Percentiles rank a stretch among this genome's conserved stretches.
Conservation (phyloP, 768 basidiomycete genomes). For the Xerocomellus amylosporus region DNA sequence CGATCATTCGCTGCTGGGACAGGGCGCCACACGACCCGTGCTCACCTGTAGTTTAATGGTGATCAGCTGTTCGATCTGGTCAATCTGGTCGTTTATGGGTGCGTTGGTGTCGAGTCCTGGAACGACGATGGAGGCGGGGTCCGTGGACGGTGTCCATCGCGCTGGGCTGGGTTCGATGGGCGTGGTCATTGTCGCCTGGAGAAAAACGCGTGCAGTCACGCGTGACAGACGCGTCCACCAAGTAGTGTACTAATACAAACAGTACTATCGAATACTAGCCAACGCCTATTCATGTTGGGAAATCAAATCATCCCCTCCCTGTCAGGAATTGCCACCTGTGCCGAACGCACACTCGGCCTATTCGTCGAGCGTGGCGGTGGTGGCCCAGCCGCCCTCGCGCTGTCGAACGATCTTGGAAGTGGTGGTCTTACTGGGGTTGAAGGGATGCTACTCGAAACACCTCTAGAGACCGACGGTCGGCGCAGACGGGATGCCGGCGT, state of each 20-base stretch:
- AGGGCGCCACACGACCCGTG: neutral
- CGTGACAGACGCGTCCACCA: slow-evolving; percentile 21
- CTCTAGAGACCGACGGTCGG: slow-evolving; percentile 23
- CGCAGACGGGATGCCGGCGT: slow-evolving; percentile 28
- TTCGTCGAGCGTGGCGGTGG: slow-evolving; percentile 66
- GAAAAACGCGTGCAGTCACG: slow-evolving; percentile 19
- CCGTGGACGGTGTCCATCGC: slow-evolving; percentile 63
- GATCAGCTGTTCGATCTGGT: slow-evolving; percentile 94
- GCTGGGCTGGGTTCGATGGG: slow-evolving; percentile 59
- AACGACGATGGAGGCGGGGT: slow-evolving; percentile 62
- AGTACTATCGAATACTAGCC: neutral
- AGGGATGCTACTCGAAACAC: slow-evolving; percentile 28
- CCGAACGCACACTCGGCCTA: slow-evolving; percentile 58
- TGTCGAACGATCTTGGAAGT: slow-evolving; percentile 28
- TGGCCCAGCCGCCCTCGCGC: slow-evolving; percentile 44
- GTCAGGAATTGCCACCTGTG: slow-evolving; percentile 51
- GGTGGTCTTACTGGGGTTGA: slow-evolving; percentile 19
- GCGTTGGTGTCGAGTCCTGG: slow-evolving; percentile 72
- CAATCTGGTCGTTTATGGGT: slow-evolving; percentile 76
- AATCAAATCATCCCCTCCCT: slow-evolving; percentile 62
- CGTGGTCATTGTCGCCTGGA: slow-evolving; percentile 27
- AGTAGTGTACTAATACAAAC: no score
- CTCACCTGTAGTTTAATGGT: slow-evolving; percentile 84
- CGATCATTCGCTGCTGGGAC: slow-evolving; percentile 14
- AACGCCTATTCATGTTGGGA: neutral